Conservation (phyloP, 805 yeast genomes). For the Myxozyma kluyveri region DNA sequence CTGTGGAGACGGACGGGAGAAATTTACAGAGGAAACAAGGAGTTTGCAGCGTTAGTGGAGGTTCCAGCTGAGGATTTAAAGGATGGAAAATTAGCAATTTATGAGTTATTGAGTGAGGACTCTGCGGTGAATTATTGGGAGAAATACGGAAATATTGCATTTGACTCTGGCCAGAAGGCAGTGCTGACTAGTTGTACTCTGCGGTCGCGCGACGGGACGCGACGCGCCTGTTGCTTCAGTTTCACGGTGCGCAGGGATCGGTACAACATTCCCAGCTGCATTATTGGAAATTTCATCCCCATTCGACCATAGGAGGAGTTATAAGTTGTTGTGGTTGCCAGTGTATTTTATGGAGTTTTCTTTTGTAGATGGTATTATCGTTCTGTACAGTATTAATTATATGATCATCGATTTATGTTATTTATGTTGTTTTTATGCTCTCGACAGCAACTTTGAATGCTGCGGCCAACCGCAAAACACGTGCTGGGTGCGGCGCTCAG, state of each 20-base stretch:
- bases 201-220: conserved; percentile 75
- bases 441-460: too few relatives aligned
- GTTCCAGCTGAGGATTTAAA: conserved; percentile 85
- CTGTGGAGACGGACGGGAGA: conserved; percentile 97
- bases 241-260: conserved; percentile 90
- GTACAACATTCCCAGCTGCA: conserved; percentile 93
- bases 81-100: conserved; percentile 88
- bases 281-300: conserved; percentile 93
- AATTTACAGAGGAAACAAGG: conserved; percentile 90
- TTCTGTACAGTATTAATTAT: too few relatives aligned
- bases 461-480: too few relatives aligned
- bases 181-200: conserved; percentile 88
- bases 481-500: too few relatives aligned
- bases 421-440: too few relatives aligned
- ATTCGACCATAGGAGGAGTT: conserved; percentile 42
- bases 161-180: conserved; percentile 93
- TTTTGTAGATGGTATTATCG: too few relatives aligned
- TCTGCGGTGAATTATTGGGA: conserved; percentile 98
- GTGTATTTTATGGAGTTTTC: too few relatives aligned
- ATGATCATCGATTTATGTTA: too few relatives aligned
- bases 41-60: conserved; percentile 89
- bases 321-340: not conserved
- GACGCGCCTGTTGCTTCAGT: conserved; percentile 87
- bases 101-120: conserved; percentile 92
- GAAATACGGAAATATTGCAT: conserved; percentile 92